Base-by-base conservation (phyloP, 2,329 filamentous ascomycete species). In the Eutypa lata region DNA sequence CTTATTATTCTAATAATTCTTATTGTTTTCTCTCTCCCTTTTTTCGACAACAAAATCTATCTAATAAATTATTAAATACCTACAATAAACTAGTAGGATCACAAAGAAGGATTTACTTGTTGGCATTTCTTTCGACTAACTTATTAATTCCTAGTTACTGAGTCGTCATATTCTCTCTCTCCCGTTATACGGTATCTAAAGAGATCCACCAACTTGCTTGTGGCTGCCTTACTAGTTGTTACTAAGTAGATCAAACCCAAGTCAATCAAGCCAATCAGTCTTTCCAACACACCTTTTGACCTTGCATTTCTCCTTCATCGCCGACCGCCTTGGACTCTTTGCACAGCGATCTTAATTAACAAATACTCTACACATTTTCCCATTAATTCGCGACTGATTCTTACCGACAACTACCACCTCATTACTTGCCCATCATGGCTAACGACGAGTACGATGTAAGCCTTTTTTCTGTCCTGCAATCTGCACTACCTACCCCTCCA, bases 371-470 rank as follows among this genome's bases (percentile, higher is more conserved):
- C n/a, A n/a, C 35, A 18, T 16, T 38, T 38, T 18, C 35, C 13
- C 35, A 38, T 5, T 38, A 38, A 38, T 45, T 45, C 11, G 42
- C 42, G 38, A 14, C 38, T 1, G 38, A 1, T 42, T 42, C 19
- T 5, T 22, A 45, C 22, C 22, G 21, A 45, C 42, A 8, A 16
- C 13, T 26, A 24, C 42, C 11, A 45, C 42, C 38, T 26, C 21
- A 52, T 42, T 53, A 51, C 62, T 61, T 57, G 61, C 61, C 74
- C 79, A 81, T 67, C 76, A 99, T 97, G 94, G 94, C 93, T 71
- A 99, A 97, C 87, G 94, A 99, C 84, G 94, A 99, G 82, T 99
- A 99, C 81, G 94, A 99, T 88, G 93, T 97, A 80, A 82, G 91
- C 77, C 48, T 53, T 45, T 24, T 38, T 47, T 21, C 33, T 47